phyloP scores from a whole-genome alignment of 495 filamentous ascomycete species.

The Venustampulla echinocandica region DNA sequence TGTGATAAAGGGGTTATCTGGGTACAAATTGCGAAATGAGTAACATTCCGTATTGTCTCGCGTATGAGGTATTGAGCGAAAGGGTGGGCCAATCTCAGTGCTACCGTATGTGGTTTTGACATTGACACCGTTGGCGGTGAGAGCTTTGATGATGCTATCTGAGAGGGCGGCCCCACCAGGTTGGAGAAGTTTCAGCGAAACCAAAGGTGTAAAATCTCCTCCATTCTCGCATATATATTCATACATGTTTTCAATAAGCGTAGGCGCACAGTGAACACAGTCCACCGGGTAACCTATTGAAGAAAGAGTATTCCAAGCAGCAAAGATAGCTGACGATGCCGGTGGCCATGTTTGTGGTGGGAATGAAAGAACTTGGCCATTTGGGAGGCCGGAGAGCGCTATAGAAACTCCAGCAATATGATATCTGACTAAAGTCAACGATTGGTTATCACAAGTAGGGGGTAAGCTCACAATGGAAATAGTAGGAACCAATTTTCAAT shows the following conservation, averaged over 20 bases:
- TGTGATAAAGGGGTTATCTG: slow-evolving; percentile 18
- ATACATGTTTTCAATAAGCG: slow-evolving; percentile 22
- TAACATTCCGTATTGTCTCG: slow-evolving; percentile 17
- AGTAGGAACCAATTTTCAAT: slow-evolving; percentile 24
- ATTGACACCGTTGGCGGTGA: slow-evolving; percentile 17
- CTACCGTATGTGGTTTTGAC: slow-evolving; percentile 23
- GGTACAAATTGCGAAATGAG: slow-evolving; percentile 19
- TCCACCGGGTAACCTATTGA: slow-evolving; percentile 20
- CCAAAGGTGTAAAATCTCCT: slow-evolving; percentile 19
- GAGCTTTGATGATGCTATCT: slow-evolving; percentile 13
- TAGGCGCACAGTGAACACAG: slow-evolving; percentile 20
- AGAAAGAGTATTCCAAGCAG: slow-evolving; percentile 17
- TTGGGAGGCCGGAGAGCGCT: slow-evolving; percentile 21
- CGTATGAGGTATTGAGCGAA: slow-evolving; percentile 20
- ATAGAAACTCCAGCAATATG: slow-evolving; percentile 25
- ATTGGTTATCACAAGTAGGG: not conserved
- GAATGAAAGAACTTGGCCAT: slow-evolving; percentile 22
- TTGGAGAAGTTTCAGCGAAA: slow-evolving; percentile 20
- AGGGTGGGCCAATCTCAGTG: slow-evolving; percentile 23
- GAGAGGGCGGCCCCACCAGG: slow-evolving; percentile 21
- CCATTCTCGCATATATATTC: slow-evolving; percentile 16
- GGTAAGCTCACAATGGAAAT: slow-evolving; percentile 20
- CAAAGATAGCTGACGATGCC: slow-evolving; percentile 16
- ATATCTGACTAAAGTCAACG: slow-evolving; percentile 11
- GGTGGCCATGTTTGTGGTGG: slow-evolving; percentile 18